Evolutionary conservation across 1,284 basidiomycete genomes (phyloP).

Genomic region (Leccinum pseudoinsigne): DNA sequence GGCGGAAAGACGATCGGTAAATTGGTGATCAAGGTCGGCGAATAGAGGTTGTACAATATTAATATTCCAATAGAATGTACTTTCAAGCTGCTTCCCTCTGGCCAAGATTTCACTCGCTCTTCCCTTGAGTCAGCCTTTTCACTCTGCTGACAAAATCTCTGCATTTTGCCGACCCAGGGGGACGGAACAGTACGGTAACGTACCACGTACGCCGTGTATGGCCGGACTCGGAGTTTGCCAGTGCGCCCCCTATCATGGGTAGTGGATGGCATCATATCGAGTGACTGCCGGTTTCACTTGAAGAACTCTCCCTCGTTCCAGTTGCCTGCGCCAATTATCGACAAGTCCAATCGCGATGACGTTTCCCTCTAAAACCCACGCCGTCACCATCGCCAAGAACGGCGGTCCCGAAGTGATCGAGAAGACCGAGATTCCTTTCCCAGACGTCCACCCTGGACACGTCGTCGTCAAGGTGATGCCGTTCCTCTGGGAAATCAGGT

Average conservation of each 20-base stretch:
- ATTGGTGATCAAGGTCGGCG: conserved; percentile 66
- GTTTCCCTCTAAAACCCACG: conserved; percentile 54
- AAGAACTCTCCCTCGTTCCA: background rate
- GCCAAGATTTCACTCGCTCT: background rate
- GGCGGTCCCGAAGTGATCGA: conserved; percentile 84
- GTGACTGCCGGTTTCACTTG: background rate
- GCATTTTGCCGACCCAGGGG: background rate
- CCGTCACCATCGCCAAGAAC: conserved; percentile 56
- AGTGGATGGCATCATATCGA: background rate
- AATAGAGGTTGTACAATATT: background rate
- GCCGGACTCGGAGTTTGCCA: background rate
- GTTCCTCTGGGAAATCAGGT: conserved; percentile 1
- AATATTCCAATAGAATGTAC: background rate
- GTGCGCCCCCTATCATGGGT: background rate
- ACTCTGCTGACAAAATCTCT: background rate
- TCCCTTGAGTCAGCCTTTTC: background rate
- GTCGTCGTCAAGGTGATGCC: conserved; percentile 74
- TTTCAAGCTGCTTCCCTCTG: background rate
- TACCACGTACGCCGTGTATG: background rate
- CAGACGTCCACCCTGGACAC: conserved; percentile 61
- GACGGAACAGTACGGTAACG: background rate
- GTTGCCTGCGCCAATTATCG: conserved; percentile 15
- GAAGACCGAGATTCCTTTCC: conserved; percentile 60
- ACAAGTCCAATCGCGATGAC: conserved; percentile 28
- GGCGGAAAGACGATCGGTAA: conserved; percentile 85